These are phyloP conservation scores for Gracilariopsis chorda DNA, from an alignment of 23 red algal species.

Conservation along the genomic window DNA sequence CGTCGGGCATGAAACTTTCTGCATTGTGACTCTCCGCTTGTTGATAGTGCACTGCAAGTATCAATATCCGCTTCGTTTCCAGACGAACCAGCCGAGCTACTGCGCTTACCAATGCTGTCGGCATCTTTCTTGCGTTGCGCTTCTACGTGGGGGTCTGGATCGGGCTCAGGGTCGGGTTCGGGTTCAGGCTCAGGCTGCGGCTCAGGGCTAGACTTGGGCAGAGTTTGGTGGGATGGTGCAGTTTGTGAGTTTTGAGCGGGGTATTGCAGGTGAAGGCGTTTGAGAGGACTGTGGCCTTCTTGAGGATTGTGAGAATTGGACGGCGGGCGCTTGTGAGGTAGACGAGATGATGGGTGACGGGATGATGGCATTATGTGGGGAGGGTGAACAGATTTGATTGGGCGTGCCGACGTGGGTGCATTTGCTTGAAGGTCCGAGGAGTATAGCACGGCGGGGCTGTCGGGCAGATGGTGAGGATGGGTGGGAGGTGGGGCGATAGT, in stretches of 20 bases:
- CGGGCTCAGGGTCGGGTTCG: background rate
- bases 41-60: conserved; percentile 31
- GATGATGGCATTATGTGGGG: no score
- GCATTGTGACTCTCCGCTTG: background rate
- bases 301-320: no score
- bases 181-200: background rate
- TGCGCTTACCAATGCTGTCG: background rate
- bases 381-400: background rate
- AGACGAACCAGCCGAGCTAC: conserved; percentile 24
- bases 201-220: background rate
- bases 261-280: no score
- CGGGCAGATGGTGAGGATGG: no score
- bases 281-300: no score
- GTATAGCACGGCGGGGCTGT: no score
- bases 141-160: background rate
- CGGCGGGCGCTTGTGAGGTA: no score
- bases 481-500: no score
- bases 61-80: conserved; percentile 57
- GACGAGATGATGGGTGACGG: no score
- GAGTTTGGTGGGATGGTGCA: background rate
- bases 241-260: background rate
- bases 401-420: background rate
- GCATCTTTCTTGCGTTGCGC: background rate
- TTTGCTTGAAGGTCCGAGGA: no score
- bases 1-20: conserved; percentile 15